phyloP scores from a whole-genome alignment of 1,139 yeast species.

The Pichia norvegensis region DNA sequence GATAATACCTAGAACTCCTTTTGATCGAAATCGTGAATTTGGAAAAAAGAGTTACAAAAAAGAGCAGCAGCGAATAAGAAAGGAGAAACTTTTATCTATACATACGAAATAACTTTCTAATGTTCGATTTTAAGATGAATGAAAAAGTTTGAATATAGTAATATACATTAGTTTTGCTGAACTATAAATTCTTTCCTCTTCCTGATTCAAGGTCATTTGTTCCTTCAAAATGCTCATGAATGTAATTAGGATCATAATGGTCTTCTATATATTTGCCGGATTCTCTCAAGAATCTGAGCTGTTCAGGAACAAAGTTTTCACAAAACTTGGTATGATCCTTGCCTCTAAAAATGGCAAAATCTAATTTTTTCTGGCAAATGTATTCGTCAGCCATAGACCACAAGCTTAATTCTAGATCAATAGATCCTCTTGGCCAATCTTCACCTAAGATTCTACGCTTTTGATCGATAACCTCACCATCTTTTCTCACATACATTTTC shows the following conservation, averaged over 20 bases:
- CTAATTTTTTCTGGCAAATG: conserved; percentile 20
- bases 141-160: too few species aligned
- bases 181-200: background rate
- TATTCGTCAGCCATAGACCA: conserved; percentile 26
- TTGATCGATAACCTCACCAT: conserved; percentile 11
- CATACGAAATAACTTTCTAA: too few species aligned
- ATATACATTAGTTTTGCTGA: background rate
- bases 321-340: conserved; percentile 17
- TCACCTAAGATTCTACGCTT: conserved; percentile 26
- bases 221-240: conserved; percentile 4
- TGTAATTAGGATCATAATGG: conserved; percentile 3
- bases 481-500: conserved; percentile 20
- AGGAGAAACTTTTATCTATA: too few species aligned
- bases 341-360: conserved; percentile 18
- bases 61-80: background rate
- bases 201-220: conserved; percentile 4
- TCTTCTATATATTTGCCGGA: conserved; percentile 2
- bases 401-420: conserved; percentile 24
- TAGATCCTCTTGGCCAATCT: conserved; percentile 22
- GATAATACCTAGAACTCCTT: too few species aligned
- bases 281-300: conserved; percentile 17
- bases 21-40: background rate
- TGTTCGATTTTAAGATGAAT: too few species aligned
- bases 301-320: conserved; percentile 20
- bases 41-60: background rate